phyloP scores from a whole-genome alignment of 1,284 basidiomycete species.

The Moesziomyces sp. region DNA sequence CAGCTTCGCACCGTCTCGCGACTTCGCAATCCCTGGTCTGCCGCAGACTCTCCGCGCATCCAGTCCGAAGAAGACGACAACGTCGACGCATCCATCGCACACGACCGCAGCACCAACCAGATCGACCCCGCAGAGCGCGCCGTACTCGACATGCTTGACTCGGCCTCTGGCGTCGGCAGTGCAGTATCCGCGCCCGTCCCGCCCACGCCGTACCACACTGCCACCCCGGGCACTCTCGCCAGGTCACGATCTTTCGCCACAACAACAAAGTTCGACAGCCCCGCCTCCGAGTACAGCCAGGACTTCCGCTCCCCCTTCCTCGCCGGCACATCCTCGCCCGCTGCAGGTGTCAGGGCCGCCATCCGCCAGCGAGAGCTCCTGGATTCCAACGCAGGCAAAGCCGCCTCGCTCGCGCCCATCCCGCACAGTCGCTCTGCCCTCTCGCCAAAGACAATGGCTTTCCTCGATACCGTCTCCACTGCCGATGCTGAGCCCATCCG shows the following conservation, averaged over 20 bases:
- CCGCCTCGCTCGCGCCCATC: constrained; percentile 5
- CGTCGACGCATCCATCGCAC: constrained; percentile 43
- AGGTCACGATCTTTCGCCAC: constrained; percentile 37
- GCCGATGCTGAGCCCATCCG: constrained; percentile 17
- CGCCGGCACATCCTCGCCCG: constrained; percentile 35
- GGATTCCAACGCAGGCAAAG: constrained; percentile 18
- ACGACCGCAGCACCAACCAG: constrained; percentile 22
- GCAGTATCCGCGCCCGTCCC: constrained; percentile 23
- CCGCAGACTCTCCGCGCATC: constrained; percentile 15
- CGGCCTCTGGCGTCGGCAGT: constrained; percentile 18
- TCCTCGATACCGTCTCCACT: constrained; percentile 16
- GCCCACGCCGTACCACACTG: constrained; percentile 31
- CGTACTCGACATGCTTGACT: constrained; percentile 56
- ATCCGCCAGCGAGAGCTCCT: constrained; percentile 41
- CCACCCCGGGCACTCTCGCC: constrained; percentile 32
- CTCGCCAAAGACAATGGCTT: constrained; percentile 22
- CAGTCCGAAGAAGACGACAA: constrained; percentile 38
- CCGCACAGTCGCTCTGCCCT: constrained; percentile 24
- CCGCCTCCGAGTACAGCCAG: constrained; percentile 43
- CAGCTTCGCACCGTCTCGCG: constrained; percentile 12
- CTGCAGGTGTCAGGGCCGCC: constrained; percentile 38
- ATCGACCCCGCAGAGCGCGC: constrained; percentile 42
- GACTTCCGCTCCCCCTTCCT: constrained; percentile 35
- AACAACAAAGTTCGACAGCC: constrained; percentile 27
- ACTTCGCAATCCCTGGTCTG: constrained; percentile 37